Evolutionary conservation across 192 early-diverging fungal species (phyloP), one percentile per base, ranked within the genome.

Genomic region (Entophlyctis luteolus): DNA sequence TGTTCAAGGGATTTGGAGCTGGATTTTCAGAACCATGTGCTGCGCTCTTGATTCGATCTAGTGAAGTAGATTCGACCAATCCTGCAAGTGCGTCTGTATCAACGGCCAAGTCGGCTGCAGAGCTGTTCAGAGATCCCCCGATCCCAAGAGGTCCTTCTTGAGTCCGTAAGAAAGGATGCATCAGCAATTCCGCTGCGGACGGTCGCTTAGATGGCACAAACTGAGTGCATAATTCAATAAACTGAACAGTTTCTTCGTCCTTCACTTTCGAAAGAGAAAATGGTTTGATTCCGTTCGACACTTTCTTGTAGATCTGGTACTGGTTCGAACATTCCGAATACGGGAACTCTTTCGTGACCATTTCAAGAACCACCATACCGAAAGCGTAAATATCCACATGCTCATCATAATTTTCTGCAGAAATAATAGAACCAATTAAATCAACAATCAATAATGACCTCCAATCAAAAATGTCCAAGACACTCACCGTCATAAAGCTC

Each of bases 301-400:
- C 91, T 58, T 90, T 90, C 25, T 87, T 86, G 68, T 88, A 93
- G 57, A 93, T 91, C 62, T 92, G 90, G 5, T 90, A 88, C 46
- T 88, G 89, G 75, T 93, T 93, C 5, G 78, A 84, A 68, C 90
- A 93, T 62, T 93, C 92, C 14, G 75, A 79, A 75, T 93, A 93
- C 1, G 92, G 92, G 81, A 92, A 93, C 60, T 94, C 88, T 55
- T 87, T 87, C n/a, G 90, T 93, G 28, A 84, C 73, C 63, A 81
- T 82, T 59, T 77, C 77, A 33, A 77, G 59, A 20, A 74, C 55
- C 20, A 75, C 90, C 88, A 93, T 88, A 48, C 92, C 92, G 79
- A 93, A 93, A 34, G 92, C 90, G 74, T 93, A 93, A 55, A 93
- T 89, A 49, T 93, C 92, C 32, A 93, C 92, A 65, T 87, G 89